Evolutionary conservation across 2,329 filamentous ascomycete species (phyloP), one percentile per base, ranked within the genome.

Genomic region (Talaromyces amestolkiae): DNA sequence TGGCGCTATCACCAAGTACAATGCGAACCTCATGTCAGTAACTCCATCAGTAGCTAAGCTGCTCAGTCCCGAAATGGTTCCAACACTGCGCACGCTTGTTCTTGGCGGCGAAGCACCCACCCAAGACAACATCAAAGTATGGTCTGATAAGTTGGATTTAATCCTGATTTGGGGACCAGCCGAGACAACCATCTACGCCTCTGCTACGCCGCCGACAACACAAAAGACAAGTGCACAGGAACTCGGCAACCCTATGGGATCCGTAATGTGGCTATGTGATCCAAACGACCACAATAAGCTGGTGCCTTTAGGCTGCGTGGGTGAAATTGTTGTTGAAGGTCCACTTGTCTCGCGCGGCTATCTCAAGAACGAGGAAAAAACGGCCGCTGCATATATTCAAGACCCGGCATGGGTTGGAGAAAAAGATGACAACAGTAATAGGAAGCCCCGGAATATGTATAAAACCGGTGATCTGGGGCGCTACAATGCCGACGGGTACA

Each of bases 41-140:
- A 88, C 86, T 0, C 82, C 85, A 0, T 77, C 83, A 0, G 78
- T 87, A 17, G 85, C 85, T 0, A 68, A 73, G 9, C 67, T 78
- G 5, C 66, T 81, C 7, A 66, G 71, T 9, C 75, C 75, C 0
- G 65, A 70, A 11, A 73, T 77, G 11, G 72, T 81, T 2, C 75
- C 76, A n/a, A 72, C 70, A 6, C 69, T 81, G 6, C 73, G 72
- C n/a, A 71, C 70, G 1, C 63, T 81, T 49, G 68, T 72, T 7
- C 69, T 80, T 35, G 73, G 74, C 31, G 77, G 76, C 11, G 77
- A 79, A 60, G 72, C 74, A 13, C 66, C 68, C 4, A 70, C 73
- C 27, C 67, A 81, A 87, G 31, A 77, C 80, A 19, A 72, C 77
- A 0, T 73, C 78, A 68, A 85, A 31, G 73, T 71, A 51, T 79